Evolutionary conservation across 805 yeast genomes (phyloP).

Genomic region (Metschnikowia baotianmanensis): DNA sequence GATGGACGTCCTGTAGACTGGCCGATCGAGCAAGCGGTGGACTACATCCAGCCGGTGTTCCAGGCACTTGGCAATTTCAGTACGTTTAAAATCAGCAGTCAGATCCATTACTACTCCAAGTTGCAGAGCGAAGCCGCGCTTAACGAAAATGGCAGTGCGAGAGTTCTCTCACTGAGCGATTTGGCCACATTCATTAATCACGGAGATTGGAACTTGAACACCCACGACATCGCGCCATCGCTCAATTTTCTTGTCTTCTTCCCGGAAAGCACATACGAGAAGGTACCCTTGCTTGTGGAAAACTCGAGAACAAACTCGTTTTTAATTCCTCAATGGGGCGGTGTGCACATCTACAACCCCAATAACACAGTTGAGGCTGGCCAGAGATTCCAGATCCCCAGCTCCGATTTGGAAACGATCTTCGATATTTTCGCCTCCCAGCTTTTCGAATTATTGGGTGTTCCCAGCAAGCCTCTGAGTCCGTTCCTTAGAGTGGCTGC

Average conservation of each 20-base stretch:
- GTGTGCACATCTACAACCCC: constrained; percentile 54
- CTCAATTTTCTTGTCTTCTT: constrained; percentile 69
- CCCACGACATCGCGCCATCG: constrained; percentile 58
- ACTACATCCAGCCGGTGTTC: constrained; percentile 56
- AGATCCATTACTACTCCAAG: constrained; percentile 65
- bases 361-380: constrained; percentile 22
- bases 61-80: constrained; percentile 51
- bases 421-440: constrained; percentile 74
- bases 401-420: constrained; percentile 50
- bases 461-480: constrained; percentile 56
- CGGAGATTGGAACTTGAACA: constrained; percentile 77
- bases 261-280: constrained; percentile 46
- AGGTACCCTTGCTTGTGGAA: constrained; percentile 49
- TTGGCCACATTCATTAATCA: constrained; percentile 77
- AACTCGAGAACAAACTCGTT: constrained; percentile 55
- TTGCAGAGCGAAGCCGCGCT: constrained; percentile 28
- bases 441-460: constrained; percentile 68
- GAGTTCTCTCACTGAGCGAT: constrained; percentile 47
- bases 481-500: constrained; percentile 64
- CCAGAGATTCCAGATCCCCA: constrained; percentile 27
- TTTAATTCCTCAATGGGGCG: constrained; percentile 89
- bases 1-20: constrained; percentile 65
- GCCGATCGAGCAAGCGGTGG: constrained; percentile 62
- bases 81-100: constrained; percentile 75
- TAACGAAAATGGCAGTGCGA: constrained; percentile 24